Evolutionary conservation across 768 basidiomycete species (phyloP).

Genomic region (Leccinum subtestaceum): DNA sequence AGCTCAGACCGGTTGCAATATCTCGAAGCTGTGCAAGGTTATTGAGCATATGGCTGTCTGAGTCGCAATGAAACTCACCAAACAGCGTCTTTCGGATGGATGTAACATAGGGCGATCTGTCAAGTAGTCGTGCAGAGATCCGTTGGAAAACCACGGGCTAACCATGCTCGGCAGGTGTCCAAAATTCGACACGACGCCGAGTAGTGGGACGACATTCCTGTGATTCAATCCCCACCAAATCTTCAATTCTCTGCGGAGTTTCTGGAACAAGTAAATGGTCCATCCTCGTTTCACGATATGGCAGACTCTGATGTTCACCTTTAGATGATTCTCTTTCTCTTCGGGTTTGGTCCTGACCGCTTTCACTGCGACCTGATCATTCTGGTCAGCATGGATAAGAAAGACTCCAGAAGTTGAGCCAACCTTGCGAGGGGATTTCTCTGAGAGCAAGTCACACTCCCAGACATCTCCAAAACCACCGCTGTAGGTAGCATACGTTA

Average conservation of each 20-base stretch:
- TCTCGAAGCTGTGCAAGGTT: constrained; percentile 16
- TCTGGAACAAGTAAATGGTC: constrained; percentile 6
- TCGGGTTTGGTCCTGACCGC: constrained; percentile 4
- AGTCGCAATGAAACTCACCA: constrained; percentile 11
- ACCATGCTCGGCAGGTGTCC: constrained; percentile 32
- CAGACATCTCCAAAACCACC: constrained; percentile 25
- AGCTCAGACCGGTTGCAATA: constrained; percentile 20
- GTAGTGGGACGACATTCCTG: constrained; percentile 30
- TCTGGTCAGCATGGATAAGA: neutral
- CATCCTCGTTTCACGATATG: neutral
- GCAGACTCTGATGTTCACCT: constrained; percentile 7
- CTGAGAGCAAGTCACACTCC: constrained; percentile 21
- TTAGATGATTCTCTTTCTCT: constrained; percentile 3
- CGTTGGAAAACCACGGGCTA: constrained; percentile 33
- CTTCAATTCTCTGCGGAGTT: constrained; percentile 29
- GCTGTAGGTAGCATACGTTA: neutral
- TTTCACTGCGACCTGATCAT: constrained; percentile 23
- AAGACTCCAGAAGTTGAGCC: neutral
- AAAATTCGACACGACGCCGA: constrained; percentile 29
- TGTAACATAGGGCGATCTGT: neutral
- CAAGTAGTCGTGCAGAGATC: constrained; percentile 26
- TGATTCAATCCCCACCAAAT: constrained; percentile 18
- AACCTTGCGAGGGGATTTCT: constrained; percentile 6
- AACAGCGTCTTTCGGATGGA: neutral
- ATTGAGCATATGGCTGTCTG: neutral